Conservation (phyloP, 345 rosid genomes). For the Sonneratia caseolaris region DNA sequence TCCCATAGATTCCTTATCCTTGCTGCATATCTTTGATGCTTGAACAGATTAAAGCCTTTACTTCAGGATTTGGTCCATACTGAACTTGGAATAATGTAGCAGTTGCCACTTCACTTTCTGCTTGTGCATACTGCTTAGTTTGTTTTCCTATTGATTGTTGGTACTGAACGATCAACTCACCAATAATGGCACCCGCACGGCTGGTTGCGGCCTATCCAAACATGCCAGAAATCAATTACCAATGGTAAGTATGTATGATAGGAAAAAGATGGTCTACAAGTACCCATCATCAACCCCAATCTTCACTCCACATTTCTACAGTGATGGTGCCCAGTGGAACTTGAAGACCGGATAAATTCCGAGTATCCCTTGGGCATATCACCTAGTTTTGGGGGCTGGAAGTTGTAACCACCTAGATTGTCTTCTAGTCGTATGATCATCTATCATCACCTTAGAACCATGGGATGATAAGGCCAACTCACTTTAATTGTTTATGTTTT, state of each 20-base stretch:
- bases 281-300: too few species aligned
- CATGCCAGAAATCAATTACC: too few species aligned
- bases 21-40: constrained; percentile 5
- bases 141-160: neutral
- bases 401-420: neutral
- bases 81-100: constrained; percentile 3
- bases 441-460: neutral
- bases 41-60: neutral
- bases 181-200: too few species aligned
- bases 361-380: neutral
- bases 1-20: neutral
- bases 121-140: neutral
- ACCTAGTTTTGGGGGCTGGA: neutral
- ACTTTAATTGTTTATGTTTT: neutral
- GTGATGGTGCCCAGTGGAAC: neutral
- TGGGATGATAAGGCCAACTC: neutral
- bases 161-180: too few species aligned
- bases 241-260: too few species aligned
- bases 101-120: neutral
- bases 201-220: too few species aligned
- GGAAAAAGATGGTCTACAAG: too few species aligned
- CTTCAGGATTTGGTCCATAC: neutral
- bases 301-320: too few species aligned
- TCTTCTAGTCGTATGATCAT: neutral
- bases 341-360: neutral